These are phyloP conservation scores for Leptographium wingfieldii DNA, from an alignment of 2,329 filamentous ascomycete species.

Conservation along the genomic window DNA sequence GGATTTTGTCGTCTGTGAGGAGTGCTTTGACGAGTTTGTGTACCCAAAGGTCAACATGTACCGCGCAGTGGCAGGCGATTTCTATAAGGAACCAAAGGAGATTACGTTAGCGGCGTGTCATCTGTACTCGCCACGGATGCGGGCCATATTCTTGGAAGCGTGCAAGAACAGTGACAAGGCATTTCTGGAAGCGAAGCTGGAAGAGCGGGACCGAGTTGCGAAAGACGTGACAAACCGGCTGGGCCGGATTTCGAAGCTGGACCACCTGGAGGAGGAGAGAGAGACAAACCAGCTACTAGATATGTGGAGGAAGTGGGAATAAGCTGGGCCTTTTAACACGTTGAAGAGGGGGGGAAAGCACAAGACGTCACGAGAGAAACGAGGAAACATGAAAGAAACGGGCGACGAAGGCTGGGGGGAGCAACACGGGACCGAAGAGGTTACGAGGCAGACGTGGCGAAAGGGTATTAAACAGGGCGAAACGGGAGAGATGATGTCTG, in stretches of 20 bases:
- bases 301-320: conserved; percentile 48
- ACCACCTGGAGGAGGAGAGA: conserved; percentile 21
- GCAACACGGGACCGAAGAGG: no score
- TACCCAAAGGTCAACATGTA: conserved; percentile 44
- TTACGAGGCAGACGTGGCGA: no score
- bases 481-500: not conserved
- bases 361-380: not conserved
- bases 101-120: conserved; percentile 50
- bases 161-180: conserved; percentile 54
- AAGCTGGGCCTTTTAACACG: conserved; percentile 13
- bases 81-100: conserved; percentile 47
- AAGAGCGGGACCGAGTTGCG: conserved; percentile 49
- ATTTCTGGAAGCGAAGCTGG: conserved; percentile 44
- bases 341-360: not conserved
- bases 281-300: conserved; percentile 36
- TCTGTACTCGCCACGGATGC: conserved; percentile 71
- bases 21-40: conserved; percentile 75
- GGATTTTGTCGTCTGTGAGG: conserved; percentile 72
- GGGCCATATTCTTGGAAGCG: conserved; percentile 55
- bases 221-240: conserved; percentile 44
- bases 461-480: not conserved
- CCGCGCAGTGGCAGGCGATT: conserved; percentile 47
- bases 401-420: not conserved
- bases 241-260: conserved; percentile 7
- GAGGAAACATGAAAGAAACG: not conserved